Evolutionary conservation across 1,139 yeast genomes (phyloP).

Genomic region (Petasospora fabianii): DNA sequence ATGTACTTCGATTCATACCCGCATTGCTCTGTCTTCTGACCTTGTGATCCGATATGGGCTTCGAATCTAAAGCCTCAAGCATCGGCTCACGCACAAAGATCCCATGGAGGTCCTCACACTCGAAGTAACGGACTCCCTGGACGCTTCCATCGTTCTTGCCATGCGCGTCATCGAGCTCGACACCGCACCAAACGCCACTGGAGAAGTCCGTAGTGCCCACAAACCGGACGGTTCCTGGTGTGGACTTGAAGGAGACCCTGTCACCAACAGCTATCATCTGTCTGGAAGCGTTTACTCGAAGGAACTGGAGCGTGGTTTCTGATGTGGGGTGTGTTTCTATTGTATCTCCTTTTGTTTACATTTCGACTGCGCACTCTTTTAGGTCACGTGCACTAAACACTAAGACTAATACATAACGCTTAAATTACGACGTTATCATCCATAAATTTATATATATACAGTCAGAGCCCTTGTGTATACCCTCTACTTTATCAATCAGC

Average conservation of each 20-base stretch:
- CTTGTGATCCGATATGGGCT: not conserved
- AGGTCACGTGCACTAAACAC: too few relatives aligned
- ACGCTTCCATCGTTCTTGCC: constrained; percentile 86
- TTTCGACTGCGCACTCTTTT: too few relatives aligned
- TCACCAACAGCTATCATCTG: too few relatives aligned
- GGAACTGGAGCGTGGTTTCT: too few relatives aligned
- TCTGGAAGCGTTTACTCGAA: too few relatives aligned
- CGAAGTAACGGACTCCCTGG: constrained; percentile 60
- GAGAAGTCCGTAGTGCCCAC: constrained; percentile 57
- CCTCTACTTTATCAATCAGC: too few relatives aligned
- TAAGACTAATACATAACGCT: too few relatives aligned
- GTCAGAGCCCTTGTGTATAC: too few relatives aligned
- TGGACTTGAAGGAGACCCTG: constrained; percentile 39
- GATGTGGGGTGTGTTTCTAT: too few relatives aligned
- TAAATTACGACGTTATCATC: too few relatives aligned
- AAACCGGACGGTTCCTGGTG: constrained; percentile 44
- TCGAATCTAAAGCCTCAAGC: constrained; percentile 3
- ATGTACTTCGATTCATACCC: constrained; percentile 1
- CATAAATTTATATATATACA: too few relatives aligned
- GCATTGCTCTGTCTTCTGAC: constrained; percentile 5
- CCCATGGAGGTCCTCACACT: constrained; percentile 49
- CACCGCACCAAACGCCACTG: constrained; percentile 73
- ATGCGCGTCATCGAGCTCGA: constrained; percentile 55
- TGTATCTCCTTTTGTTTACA: too few relatives aligned
- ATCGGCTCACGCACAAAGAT: constrained; percentile 45